A percentile compares a stretch with the other conserved stretches of the same genome.
These are phyloP conservation scores for Suhomyces emberorum DNA, from an alignment of 805 yeast species.

Conservation along the genomic window DNA sequence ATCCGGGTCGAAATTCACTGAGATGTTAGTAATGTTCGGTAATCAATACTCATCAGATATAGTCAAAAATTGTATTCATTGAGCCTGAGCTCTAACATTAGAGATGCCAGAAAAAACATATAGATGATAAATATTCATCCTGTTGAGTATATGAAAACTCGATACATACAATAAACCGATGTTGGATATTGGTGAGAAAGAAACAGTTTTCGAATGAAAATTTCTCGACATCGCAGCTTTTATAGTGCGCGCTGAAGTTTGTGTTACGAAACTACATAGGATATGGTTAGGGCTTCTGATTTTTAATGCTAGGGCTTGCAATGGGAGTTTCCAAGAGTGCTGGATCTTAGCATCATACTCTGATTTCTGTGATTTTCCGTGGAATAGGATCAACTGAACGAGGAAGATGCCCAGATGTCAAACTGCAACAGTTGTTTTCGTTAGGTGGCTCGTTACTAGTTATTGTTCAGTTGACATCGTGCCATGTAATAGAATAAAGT, in stretches of 20 bases:
- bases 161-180: no score
- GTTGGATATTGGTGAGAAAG: neutral
- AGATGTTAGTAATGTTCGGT: neutral
- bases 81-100: constrained; percentile 81
- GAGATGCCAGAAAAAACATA: constrained; percentile 89
- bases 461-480: no score
- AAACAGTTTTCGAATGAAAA: neutral
- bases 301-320: no score
- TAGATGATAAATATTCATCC: constrained; percentile 35
- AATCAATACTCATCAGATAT: neutral
- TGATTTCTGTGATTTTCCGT: no score
- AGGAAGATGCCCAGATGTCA: no score
- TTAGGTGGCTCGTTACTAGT: no score
- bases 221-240: neutral
- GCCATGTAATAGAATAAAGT: no score
- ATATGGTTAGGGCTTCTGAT: neutral
- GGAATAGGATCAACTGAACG: no score
- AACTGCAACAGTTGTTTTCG: no score
- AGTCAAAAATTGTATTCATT: constrained; percentile 76
- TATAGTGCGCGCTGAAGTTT: neutral
- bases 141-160: constrained; percentile 10
- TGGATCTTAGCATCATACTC: no score
- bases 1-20: no score
- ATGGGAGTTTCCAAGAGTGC: no score
- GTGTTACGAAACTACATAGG: neutral